Evolutionary conservation across 176 grass and related monocot species (phyloP).

Genomic region (Carex cristatella): DNA sequence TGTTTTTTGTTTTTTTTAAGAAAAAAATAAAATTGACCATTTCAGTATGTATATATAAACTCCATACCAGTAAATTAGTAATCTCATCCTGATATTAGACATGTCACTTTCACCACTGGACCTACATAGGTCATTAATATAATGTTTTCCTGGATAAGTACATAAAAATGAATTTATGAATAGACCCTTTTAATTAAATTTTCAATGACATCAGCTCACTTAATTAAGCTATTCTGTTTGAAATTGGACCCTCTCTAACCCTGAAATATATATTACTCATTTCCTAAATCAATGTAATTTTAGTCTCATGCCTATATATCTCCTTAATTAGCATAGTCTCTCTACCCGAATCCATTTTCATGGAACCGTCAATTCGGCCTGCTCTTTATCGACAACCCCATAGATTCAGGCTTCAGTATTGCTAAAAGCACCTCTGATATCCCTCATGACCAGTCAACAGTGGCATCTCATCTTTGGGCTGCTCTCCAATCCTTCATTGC

Average conservation of each 20-base stretch:
- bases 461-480: conserved; percentile 42
- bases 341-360: conserved; percentile 33
- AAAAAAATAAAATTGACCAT: neutral
- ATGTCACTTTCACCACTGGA: neutral
- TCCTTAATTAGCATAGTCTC: neutral
- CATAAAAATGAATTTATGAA: neutral
- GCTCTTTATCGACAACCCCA: conserved; percentile 75
- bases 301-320: neutral
- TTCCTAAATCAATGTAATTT: neutral
- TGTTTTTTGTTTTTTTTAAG: neutral
- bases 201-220: neutral
- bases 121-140: neutral
- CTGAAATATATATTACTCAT: neutral
- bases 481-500: conserved; percentile 48
- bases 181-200: neutral
- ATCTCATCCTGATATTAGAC: neutral
- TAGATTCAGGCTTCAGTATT: conserved; percentile 66
- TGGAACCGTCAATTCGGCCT: conserved; percentile 67
- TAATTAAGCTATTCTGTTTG: neutral
- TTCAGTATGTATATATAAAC: no score
- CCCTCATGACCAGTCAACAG: conserved; percentile 41
- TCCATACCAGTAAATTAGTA: neutral
- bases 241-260: neutral
- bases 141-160: neutral
- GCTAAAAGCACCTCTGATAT: conserved; percentile 23